Conservation (phyloP, 805 yeast genomes). For the Ogataea corticis region DNA sequence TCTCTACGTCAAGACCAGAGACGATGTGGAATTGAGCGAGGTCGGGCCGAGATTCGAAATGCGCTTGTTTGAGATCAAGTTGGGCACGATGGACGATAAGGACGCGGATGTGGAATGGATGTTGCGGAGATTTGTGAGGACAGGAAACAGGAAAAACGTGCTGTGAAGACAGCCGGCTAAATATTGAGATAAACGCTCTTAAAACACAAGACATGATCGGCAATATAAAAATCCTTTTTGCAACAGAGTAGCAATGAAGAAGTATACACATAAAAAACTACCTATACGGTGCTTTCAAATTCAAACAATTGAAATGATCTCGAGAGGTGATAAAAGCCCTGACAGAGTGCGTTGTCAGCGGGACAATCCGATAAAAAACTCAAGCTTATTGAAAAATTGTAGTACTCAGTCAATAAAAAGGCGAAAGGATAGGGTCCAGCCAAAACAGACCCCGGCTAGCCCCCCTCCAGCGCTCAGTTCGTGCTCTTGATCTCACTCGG, state of each 20-base stretch:
- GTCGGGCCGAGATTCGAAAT: slow-evolving; percentile 99
- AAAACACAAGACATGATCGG: neutral
- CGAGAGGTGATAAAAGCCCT: too few relatives aligned
- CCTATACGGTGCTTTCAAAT: neutral
- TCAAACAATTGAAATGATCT: neutral
- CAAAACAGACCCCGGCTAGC: too few relatives aligned
- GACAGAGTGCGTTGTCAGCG: too few relatives aligned
- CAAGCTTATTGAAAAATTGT: neutral
- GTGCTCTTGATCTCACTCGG: slow-evolving; percentile 6
- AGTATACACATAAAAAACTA: neutral
- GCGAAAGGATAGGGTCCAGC: too few relatives aligned
- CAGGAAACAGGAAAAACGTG: slow-evolving; percentile 87
- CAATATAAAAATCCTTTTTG: neutral
- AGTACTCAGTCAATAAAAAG: too few relatives aligned
- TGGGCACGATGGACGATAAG: slow-evolving; percentile 91
- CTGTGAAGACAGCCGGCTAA: slow-evolving; percentile 35
- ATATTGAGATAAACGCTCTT: slow-evolving; percentile 26
- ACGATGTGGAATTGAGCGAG: slow-evolving; percentile 88
- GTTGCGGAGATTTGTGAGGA: slow-evolving; percentile 86
- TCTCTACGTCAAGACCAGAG: slow-evolving; percentile 85
- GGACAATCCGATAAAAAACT: neutral
- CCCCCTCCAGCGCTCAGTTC: neutral
- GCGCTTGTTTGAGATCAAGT: slow-evolving; percentile 82
- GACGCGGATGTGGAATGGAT: slow-evolving; percentile 99
- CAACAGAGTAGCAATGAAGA: slow-evolving; percentile 3